Base-by-base conservation (phyloP, 192 early-diverging fungal species). In the Endogone sp. region DNA sequence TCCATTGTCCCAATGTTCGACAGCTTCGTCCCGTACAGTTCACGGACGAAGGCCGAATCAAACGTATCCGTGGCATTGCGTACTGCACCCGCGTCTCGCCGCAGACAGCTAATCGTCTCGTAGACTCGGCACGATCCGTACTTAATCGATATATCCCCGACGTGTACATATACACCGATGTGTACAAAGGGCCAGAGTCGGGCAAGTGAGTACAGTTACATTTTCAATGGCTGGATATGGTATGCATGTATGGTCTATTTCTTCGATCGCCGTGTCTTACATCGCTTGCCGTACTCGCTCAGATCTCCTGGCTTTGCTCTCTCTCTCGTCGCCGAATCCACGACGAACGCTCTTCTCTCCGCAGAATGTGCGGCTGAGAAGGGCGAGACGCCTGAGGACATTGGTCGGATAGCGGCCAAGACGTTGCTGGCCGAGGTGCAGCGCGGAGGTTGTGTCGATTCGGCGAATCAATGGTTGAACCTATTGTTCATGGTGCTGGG, bases 91-190 rank as follows among this genome's bases (percentile, higher is more conserved):
- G 97, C 3, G 94, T 99, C 22, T 93, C 93, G 13, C 97, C 97
- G 29, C 93, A 95, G 71, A 93, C 92, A 69, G 91, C 97, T 27
- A 99, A 98, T 81, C 90, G 97, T 29, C 86, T 96, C 65, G 91
- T 93, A 3, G 92, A 97, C 70, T 81, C 95, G 3, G 93, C 95
- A 24, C 81, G 97, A 56, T 80, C 86, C 3, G 82, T 95, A 70
- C 80, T 99, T 62, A 97, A 96, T 62, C 86, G 88, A 67, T 98
- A 91, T 77, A 96, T 98, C 68, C 95, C 95, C 4, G 96, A 99
- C 74, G 92, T 99, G 31, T 97, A 97, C 73, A 90, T 99, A 63
- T 97, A 95, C 79, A 95, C 97, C 26, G 97, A 98, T 80, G 93
- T 96, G 58, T 98, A 92, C 77, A 95, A 95, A 73, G 96, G 97